These are phyloP conservation scores for Oxytropis ochrocephala DNA, from an alignment of 306 rosid genomes.

Conservation along the genomic window DNA sequence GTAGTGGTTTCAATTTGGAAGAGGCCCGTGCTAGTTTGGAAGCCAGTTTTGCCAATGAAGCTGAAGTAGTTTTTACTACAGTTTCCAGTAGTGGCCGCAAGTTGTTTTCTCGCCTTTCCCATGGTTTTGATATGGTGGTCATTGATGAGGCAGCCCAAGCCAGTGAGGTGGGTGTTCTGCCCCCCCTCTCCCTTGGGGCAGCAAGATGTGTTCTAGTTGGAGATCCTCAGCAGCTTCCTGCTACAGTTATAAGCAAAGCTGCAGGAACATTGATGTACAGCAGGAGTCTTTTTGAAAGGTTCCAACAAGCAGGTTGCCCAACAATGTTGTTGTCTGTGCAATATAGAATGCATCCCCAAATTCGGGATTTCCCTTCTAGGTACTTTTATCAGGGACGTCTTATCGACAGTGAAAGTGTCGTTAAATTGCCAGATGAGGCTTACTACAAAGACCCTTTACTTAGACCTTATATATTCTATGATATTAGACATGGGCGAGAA, in stretches of 20 bases:
- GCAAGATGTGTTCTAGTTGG: constrained; percentile 98
- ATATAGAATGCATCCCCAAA: constrained; percentile 96
- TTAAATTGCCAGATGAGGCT: constrained; percentile 68
- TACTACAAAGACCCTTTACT: constrained; percentile 84
- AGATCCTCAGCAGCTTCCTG: constrained; percentile 99
- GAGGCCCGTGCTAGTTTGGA: constrained; percentile 95
- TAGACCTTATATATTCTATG: constrained; percentile 81
- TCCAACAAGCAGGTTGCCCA: constrained; percentile 94
- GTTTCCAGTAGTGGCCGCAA: constrained; percentile 98
- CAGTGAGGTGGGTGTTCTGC: constrained; percentile 92
- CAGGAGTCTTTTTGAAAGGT: constrained; percentile 94
- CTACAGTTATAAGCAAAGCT: constrained; percentile 98
- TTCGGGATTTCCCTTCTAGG: constrained; percentile 94
- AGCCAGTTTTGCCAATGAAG: constrained; percentile 99
- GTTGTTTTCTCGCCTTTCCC: constrained; percentile 92
- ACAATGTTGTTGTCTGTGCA: constrained; percentile 95
- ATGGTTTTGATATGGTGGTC: constrained; percentile 99
- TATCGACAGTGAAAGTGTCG: constrained; percentile 80
- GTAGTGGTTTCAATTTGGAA: constrained; percentile 79
- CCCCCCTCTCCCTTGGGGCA: constrained; percentile 96
- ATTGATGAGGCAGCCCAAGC: constrained; percentile 99
- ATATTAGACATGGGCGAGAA: constrained; percentile 89
- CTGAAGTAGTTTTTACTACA: constrained; percentile 94
- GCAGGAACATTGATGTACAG: constrained; percentile 96
- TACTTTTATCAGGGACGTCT: constrained; percentile 96